Evolutionary conservation across 805 yeast species (phyloP).

Genomic region (Monosporozyma yasuniensis): DNA sequence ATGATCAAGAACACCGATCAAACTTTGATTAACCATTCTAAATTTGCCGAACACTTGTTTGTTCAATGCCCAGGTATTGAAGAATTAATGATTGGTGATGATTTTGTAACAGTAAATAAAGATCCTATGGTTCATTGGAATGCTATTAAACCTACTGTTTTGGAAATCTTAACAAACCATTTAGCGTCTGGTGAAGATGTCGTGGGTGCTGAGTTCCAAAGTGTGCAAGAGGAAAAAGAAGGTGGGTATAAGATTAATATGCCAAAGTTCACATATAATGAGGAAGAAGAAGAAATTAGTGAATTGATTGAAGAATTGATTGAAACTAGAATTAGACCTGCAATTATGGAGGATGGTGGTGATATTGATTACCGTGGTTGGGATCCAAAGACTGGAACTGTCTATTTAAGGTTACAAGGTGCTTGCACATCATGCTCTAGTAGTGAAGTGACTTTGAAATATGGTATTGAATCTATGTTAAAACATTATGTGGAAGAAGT

Average conservation of each 20-base stretch:
- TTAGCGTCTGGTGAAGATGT: constrained; percentile 24
- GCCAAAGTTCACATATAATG: constrained; percentile 33
- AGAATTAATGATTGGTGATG: constrained; percentile 64
- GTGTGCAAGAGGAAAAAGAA: constrained; percentile 30
- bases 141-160: constrained; percentile 56
- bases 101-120: constrained; percentile 65
- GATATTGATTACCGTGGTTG: constrained; percentile 85
- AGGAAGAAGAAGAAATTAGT: constrained; percentile 71
- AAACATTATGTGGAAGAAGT: constrained; percentile 96
- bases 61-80: constrained; percentile 43
- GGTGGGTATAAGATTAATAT: constrained; percentile 29
- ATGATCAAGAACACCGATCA: constrained; percentile 29
- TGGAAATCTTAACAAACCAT: constrained; percentile 28
- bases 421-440: constrained; percentile 93
- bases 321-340: constrained; percentile 92
- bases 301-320: constrained; percentile 86
- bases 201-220: constrained; percentile 20
- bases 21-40: constrained; percentile 38
- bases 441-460: constrained; percentile 83
- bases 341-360: constrained; percentile 98
- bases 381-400: constrained; percentile 79
- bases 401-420: constrained; percentile 81
- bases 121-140: constrained; percentile 63
- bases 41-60: constrained; percentile 52
- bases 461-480: constrained; percentile 96